These are phyloP conservation scores for Candida sonorensis DNA, from an alignment of 805 yeast genomes.

Conservation along the genomic window DNA sequence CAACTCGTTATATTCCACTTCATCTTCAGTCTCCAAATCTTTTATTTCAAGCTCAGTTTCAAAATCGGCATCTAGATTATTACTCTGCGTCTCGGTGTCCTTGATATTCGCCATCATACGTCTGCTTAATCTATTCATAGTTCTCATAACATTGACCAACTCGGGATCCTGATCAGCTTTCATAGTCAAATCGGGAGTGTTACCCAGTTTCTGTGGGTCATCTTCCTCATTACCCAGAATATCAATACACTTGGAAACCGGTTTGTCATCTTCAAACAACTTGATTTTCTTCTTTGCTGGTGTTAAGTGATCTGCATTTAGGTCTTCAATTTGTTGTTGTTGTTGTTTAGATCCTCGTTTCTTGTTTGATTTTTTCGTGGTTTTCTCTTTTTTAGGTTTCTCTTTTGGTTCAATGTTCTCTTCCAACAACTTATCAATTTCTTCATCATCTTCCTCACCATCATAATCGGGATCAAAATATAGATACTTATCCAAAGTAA, in stretches of 20 bases:
- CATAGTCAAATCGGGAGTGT: conserved; percentile 88
- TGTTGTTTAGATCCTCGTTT: conserved; percentile 10
- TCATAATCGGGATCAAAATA: conserved; percentile 55
- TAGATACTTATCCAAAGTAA: conserved; percentile 76
- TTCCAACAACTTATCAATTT: conserved; percentile 21
- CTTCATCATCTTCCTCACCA: conserved; percentile 33
- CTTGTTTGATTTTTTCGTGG: conserved; percentile 14
- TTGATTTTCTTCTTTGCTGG: conserved; percentile 23
- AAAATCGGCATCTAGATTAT: conserved; percentile 28
- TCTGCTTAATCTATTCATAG: conserved; percentile 84
- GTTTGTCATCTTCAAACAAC: conserved; percentile 32
- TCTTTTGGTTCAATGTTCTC: conserved; percentile 23
- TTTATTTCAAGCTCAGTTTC: conserved; percentile 41
- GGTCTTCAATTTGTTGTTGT: conserved; percentile 5
- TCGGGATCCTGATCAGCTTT: conserved; percentile 55
- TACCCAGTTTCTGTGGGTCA: conserved; percentile 69
- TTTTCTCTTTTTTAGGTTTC: conserved; percentile 25
- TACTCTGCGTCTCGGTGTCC: conserved; percentile 31
- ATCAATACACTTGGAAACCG: conserved; percentile 68
- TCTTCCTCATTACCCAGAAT: conserved; percentile 77
- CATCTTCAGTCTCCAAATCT: conserved; percentile 44
- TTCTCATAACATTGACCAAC: conserved; percentile 67
- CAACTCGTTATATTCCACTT: conserved; percentile 48
- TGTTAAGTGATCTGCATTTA: conserved; percentile 14
- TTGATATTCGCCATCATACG: conserved; percentile 62